Percentiles rank a stretch among this genome's conserved stretches.
Evolutionary conservation across 2,329 filamentous ascomycete species (phyloP).

Genomic region (Fusarium praegraminearum): DNA sequence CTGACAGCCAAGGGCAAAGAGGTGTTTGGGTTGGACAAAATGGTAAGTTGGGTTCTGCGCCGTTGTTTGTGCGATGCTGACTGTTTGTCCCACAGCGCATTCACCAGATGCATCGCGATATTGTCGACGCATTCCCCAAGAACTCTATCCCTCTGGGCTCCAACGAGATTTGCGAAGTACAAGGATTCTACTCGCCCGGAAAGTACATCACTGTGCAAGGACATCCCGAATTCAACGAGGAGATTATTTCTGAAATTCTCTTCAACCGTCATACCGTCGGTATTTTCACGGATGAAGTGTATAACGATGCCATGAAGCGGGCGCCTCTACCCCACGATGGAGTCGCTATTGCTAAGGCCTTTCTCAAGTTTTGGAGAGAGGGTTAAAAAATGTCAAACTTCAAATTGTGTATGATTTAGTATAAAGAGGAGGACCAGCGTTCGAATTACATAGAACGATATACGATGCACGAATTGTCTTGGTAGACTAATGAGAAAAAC

Average conservation of each 20-base stretch:
- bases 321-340: conserved; percentile 81
- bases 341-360: conserved; percentile 76
- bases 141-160: conserved; percentile 57
- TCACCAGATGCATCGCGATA: conserved; percentile 63
- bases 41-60: conserved; percentile 55
- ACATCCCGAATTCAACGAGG: conserved; percentile 60
- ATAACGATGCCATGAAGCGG: conserved; percentile 74
- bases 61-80: conserved; percentile 62
- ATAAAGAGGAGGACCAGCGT: conserved; percentile 11
- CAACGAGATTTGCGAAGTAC: conserved; percentile 57
- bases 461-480: conserved; percentile 16
- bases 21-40: conserved; percentile 54
- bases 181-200: conserved; percentile 57
- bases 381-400: conserved; percentile 40
- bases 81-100: conserved; percentile 48
- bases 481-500: conserved; percentile 16
- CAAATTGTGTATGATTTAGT: neutral
- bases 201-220: conserved; percentile 59
- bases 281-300: conserved; percentile 77
- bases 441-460: conserved; percentile 15
- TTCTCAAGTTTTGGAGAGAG: conserved; percentile 81
- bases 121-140: conserved; percentile 56
- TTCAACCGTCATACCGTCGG: conserved; percentile 71
- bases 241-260: conserved; percentile 56
- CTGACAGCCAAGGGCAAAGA: conserved; percentile 56